Percentiles rank a stretch among this genome's conserved stretches.
phyloP scores from a whole-genome alignment of 2,329 filamentous ascomycete genomes.

The Aspergillus arachidicola region DNA sequence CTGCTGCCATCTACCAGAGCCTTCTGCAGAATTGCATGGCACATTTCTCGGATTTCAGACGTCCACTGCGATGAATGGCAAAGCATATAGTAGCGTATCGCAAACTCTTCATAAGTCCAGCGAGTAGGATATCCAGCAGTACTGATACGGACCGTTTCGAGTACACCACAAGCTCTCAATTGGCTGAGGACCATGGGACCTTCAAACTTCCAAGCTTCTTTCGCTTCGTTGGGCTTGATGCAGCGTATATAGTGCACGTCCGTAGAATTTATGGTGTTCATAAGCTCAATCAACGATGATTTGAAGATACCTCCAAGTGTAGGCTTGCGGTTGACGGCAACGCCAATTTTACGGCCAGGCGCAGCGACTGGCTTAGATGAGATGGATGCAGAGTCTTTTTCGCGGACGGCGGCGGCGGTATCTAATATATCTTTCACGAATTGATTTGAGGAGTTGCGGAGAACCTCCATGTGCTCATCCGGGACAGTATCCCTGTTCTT shows the following conservation, averaged over 20 bases:
- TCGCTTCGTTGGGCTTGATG: slow-evolving; percentile 98
- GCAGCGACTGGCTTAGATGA: slow-evolving; percentile 75
- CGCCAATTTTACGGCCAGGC: slow-evolving; percentile 80
- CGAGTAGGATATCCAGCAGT: slow-evolving; percentile 95
- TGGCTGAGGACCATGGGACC: slow-evolving; percentile 98
- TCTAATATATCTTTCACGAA: slow-evolving; percentile 86
- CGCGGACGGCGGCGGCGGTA: slow-evolving; percentile 80
- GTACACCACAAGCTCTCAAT: slow-evolving; percentile 94
- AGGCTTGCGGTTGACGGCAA: slow-evolving; percentile 92
- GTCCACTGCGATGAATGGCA: slow-evolving; percentile 90
- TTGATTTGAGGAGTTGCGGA: slow-evolving; percentile 78
- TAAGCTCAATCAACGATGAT: slow-evolving; percentile 94
- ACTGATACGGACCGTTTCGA: slow-evolving; percentile 97
- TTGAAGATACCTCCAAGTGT: slow-evolving; percentile 99
- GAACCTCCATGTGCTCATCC: slow-evolving; percentile 94
- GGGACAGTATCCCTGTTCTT: slow-evolving; percentile 99
- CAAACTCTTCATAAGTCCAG: slow-evolving; percentile 99
- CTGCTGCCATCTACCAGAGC: slow-evolving; percentile 78
- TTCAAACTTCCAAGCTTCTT: slow-evolving; percentile 96
- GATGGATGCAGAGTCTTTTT: slow-evolving; percentile 72
- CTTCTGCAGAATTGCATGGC: slow-evolving; percentile 85
- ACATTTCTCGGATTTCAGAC: slow-evolving; percentile 90
- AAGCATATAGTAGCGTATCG: slow-evolving; percentile 96
- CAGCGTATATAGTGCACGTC: slow-evolving; percentile 99
- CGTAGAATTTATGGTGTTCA: slow-evolving; percentile 96